A percentile compares a stretch with the other conserved stretches of the same genome.
Conservation (phyloP, 2,329 filamentous ascomycete genomes). For the Pseudohalonectria lignicola region DNA sequence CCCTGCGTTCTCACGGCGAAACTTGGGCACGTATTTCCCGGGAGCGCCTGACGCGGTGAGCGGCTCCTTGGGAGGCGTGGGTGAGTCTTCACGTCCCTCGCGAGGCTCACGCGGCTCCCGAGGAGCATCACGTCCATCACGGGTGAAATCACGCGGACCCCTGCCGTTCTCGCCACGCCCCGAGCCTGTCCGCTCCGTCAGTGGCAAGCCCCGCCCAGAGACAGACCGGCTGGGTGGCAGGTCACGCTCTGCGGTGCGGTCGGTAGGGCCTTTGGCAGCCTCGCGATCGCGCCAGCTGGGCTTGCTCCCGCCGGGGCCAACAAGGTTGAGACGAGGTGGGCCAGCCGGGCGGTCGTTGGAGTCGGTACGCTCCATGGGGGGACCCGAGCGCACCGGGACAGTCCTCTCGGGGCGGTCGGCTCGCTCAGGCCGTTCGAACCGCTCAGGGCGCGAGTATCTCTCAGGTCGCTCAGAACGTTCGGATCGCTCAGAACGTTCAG, state of each 20-base stretch:
- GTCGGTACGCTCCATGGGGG: constrained; percentile 28
- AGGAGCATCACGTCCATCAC: not conserved
- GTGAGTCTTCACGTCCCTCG: constrained; percentile 20
- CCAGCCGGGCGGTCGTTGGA: constrained; percentile 32
- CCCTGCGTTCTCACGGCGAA: constrained; percentile 12
- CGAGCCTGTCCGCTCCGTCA: constrained; percentile 29
- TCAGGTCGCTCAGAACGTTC: too few species aligned
- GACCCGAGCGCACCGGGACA: constrained; percentile 18
- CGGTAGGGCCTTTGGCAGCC: constrained; percentile 28
- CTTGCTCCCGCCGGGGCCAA: constrained; percentile 30
- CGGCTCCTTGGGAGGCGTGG: constrained; percentile 31
- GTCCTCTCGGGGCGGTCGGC: too few species aligned
- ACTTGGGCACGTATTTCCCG: constrained; percentile 49
- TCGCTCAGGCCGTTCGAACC: too few species aligned
- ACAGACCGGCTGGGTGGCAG: constrained; percentile 16
- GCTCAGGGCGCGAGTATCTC: too few species aligned
- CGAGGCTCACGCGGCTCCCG: not conserved
- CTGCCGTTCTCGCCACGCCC: constrained; percentile 27
- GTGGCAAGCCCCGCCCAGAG: constrained; percentile 26
- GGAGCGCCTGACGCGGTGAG: constrained; percentile 40
- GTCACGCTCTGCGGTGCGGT: constrained; percentile 10
- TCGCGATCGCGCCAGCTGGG: constrained; percentile 50
- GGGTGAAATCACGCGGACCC: constrained; percentile 1
- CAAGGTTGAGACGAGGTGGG: constrained; percentile 44
- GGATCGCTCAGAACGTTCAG: too few species aligned